Evolutionary conservation across 176 grass and related monocot genomes (phyloP), one percentile per base, ranked within the genome.

Genomic region (Triticum timopheevii): DNA sequence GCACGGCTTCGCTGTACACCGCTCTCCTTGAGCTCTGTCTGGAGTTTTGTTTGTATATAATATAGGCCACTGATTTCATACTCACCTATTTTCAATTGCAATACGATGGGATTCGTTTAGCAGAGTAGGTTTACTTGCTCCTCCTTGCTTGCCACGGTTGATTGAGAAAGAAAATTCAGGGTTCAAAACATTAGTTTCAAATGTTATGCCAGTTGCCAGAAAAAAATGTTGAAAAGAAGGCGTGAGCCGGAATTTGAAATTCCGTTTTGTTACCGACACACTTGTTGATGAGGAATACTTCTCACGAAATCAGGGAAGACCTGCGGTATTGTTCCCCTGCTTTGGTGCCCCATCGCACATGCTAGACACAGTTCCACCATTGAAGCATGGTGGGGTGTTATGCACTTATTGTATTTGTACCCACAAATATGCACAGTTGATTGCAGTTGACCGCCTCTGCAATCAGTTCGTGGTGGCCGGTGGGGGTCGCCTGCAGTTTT

Each of bases 361-460:
- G 75, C 77, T 76, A 85, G 76, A 85, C 76, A 70, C 82, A 54
- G 76, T 86, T 25, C 35, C 9, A 25, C 47, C 34, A 23, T 70
- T 91, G 25, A 81, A 65, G 63, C 23, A 34, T 65, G 70, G 82
- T 88, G 82, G 77, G 50, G 31, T 73, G 39, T 82, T 25, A 81
- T 52, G 63, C 77, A 25, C 70, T 73, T 63, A 61, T 69, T 84
- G 28, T 35, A 35, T 6, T 6, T 31, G 31, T 64, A 62, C 69
- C 76, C 30, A 20, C 31, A 77, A n/a, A 44, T 61, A 88, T 76
- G 56, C 66, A 13, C 64, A 28, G 76, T 80, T 88, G 78, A 84
- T 81, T 77, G 78, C 42, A 81, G 85, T 88, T 91, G 85, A 85
- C 90, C 81, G 77, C 52, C 63, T 70, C 69, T 77, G 19, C 39